phyloP scores from a whole-genome alignment of 768 basidiomycete species.

The Phaeotremella fagi region DNA sequence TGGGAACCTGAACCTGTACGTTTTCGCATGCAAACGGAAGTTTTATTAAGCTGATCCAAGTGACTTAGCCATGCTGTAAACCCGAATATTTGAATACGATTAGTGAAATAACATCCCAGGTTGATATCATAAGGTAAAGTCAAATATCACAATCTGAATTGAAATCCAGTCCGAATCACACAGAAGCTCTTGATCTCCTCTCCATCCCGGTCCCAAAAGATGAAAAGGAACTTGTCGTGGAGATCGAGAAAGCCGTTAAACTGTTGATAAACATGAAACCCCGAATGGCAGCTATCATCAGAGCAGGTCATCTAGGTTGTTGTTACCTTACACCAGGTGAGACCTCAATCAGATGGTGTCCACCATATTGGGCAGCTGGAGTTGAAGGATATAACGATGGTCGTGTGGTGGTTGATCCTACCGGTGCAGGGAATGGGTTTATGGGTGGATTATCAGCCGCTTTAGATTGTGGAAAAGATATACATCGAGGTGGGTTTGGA shows the following conservation, averaged over 20 bases:
- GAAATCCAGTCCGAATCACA: conserved; percentile 26
- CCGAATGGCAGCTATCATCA: conserved; percentile 15
- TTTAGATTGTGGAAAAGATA: conserved; percentile 9
- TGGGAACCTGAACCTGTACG: conserved; percentile 30
- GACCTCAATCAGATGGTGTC: conserved; percentile 27
- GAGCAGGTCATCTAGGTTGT: conserved; percentile 21
- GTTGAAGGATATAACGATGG: conserved; percentile 7
- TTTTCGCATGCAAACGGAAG: too few relatives aligned
- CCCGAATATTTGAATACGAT: conserved; percentile 15
- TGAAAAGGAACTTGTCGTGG: background rate
- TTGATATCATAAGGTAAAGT: background rate
- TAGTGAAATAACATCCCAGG: conserved; percentile 2
- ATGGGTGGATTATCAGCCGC: conserved; percentile 31
- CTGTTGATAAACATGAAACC: conserved; percentile 2
- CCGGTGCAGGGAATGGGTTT: conserved; percentile 35
- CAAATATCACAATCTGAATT: background rate
- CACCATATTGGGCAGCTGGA: conserved; percentile 20
- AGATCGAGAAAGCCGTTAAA: background rate
- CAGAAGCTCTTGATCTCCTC: conserved; percentile 23
- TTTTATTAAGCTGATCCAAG: background rate
- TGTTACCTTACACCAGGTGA: too few relatives aligned
- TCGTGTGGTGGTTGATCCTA: conserved; percentile 28
- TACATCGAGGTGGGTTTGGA: conserved; percentile 22
- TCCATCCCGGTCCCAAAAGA: background rate
- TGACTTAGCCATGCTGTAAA: conserved; percentile 2